Base-by-base conservation (phyloP, 768 basidiomycete species). In the Trametes coccinea region DNA sequence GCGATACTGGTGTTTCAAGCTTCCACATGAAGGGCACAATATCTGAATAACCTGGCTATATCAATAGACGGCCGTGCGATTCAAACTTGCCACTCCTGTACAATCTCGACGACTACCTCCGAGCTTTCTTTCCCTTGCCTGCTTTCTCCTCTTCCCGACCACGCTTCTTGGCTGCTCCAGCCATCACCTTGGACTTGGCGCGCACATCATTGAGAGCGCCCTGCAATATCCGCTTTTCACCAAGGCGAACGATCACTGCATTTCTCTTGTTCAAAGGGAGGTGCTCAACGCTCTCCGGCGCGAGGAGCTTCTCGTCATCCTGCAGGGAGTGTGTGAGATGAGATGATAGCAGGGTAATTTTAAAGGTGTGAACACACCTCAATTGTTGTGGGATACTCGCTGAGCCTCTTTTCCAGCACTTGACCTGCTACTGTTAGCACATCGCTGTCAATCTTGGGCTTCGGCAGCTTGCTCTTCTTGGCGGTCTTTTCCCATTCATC, bases 211-310 rank as follows among this genome's bases (percentile, higher is more conserved):
- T 43, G 46, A 76, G 66, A 0, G 73, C 61, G 1, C 64, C 66
- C 2, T 67, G 69, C 56, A 95, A 68, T 11, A 94, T 85, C 27
- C 81, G 75, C 75, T 93, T 93, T 76, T 95, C 93, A 4, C 91
- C 90, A 9, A 92, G 71, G 39, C 93, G 81, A 11, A 94, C 91
- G 48, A 90, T 75, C 7, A 88, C 70, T 0, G 93, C 93, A 60
- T 86, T 78, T 60, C 77, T 78, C 67, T 78, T 81, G 65, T 85
- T 84, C 54, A 76, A 59, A 4, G 78, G 57, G 1, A 83, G 69
- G n/a, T 59, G 54, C 17, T 64, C 69, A 22, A 58, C 50, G 13
- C 56, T 59, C 14, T 64, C 70, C 4, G 60, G 53, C n/a, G 61
- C 63, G 17, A 80, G 72, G 4, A 86, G 72, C 10, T 61, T 56